phyloP scores from a whole-genome alignment of 2,329 filamentous ascomycete genomes.

The Aspergillus sp. region DNA sequence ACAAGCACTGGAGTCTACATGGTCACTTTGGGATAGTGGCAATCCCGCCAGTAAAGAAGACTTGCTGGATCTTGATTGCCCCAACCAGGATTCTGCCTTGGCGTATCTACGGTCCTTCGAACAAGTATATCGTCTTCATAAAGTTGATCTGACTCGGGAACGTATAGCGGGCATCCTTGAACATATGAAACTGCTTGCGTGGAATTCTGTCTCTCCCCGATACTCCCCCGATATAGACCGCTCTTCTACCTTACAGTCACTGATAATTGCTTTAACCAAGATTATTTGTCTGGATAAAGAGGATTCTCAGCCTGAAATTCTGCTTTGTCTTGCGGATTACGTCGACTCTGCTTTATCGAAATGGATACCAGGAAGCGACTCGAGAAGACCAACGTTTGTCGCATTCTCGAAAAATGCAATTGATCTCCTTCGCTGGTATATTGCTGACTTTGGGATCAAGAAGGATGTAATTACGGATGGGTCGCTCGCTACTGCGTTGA shows the following conservation, averaged over 20 bases:
- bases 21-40: constrained; percentile 63
- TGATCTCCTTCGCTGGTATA: constrained; percentile 51
- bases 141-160: constrained; percentile 55
- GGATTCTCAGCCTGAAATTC: constrained; percentile 29
- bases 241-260: constrained; percentile 29
- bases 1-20: constrained; percentile 54
- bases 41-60: constrained; percentile 48
- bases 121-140: constrained; percentile 71
- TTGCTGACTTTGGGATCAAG: constrained; percentile 41
- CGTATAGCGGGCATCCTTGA: constrained; percentile 62
- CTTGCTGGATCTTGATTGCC: constrained; percentile 40
- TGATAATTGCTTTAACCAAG: constrained; percentile 30
- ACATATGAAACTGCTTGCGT: constrained; percentile 64
- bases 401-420: constrained; percentile 82
- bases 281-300: constrained; percentile 31
- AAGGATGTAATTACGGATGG: constrained; percentile 63
- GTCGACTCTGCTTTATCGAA: constrained; percentile 51
- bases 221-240: constrained; percentile 36
- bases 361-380: constrained; percentile 31
- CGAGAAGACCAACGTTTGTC: constrained; percentile 68
- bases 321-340: constrained; percentile 57
- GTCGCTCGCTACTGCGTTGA: constrained; percentile 59
- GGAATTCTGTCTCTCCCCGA: constrained; percentile 53
- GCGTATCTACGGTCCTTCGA: constrained; percentile 73
- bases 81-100: constrained; percentile 75